These are phyloP conservation scores for Phaeosphaeriaceae sp. DNA, from an alignment of 2,329 filamentous ascomycete genomes.

Conservation along the genomic window DNA sequence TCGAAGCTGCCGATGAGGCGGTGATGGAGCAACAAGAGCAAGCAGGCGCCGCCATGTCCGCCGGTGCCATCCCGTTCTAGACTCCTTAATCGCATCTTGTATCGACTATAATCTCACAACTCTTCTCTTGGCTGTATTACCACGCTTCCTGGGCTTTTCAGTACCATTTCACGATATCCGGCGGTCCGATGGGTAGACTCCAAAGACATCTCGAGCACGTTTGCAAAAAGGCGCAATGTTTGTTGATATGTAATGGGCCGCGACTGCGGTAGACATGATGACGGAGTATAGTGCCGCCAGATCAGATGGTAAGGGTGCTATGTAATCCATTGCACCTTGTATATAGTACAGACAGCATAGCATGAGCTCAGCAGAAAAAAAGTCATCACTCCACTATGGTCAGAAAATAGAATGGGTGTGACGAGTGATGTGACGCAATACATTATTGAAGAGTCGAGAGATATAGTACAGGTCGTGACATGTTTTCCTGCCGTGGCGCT, in stretches of 20 bases:
- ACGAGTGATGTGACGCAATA: conserved; percentile 21
- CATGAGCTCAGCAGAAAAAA: conserved; percentile 25
- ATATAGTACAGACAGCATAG: conserved; percentile 39
- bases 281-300: conserved; percentile 19
- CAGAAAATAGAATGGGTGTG: background rate
- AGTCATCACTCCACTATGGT: conserved; percentile 7
- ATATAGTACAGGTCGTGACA: conserved; percentile 36
- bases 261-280: conserved; percentile 22
- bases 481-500: conserved; percentile 11
- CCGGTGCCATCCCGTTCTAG: conserved; percentile 51
- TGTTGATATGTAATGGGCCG: conserved; percentile 25
- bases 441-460: conserved; percentile 37
- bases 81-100: conserved; percentile 28
- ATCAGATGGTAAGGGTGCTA: conserved; percentile 8
- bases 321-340: conserved; percentile 33
- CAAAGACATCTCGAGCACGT: conserved; percentile 15
- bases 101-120: conserved; percentile 44
- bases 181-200: conserved; percentile 35
- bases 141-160: conserved; percentile 40
- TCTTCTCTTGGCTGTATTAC: conserved; percentile 52
- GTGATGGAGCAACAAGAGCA: conserved; percentile 51
- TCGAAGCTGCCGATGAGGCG: conserved; percentile 51
- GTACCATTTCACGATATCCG: conserved; percentile 28
- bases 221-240: conserved; percentile 32
- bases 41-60: conserved; percentile 30